Percentiles rank a stretch among this genome's conserved stretches.
Evolutionary conservation across 2,329 filamentous ascomycete species (phyloP).

Genomic region (Colletotrichum falcatum): DNA sequence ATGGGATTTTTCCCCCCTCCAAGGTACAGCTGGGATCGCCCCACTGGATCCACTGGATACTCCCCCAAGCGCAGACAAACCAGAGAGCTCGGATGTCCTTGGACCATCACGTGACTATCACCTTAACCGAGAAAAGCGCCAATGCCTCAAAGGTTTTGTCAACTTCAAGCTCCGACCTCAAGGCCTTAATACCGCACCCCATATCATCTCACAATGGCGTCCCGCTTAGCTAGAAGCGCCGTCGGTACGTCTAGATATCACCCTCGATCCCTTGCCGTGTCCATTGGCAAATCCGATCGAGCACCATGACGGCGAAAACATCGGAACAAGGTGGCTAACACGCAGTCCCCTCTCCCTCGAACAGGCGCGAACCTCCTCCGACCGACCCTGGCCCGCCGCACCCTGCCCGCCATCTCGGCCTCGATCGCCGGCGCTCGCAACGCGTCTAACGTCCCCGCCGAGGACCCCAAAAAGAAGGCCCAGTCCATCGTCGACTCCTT

Average conservation of each 20-base stretch:
- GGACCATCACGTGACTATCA: constrained; percentile 51
- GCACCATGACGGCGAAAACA: constrained; percentile 14
- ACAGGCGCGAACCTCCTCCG: constrained; percentile 92
- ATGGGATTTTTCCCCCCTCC: constrained; percentile 26
- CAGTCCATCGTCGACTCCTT: constrained; percentile 94
- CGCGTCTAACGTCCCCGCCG: constrained; percentile 81
- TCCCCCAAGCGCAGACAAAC: constrained; percentile 27
- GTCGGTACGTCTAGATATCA: constrained; percentile 76
- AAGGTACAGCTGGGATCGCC: constrained; percentile 5
- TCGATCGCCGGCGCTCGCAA: constrained; percentile 75
- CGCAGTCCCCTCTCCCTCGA: constrained; percentile 44
- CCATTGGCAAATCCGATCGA: constrained; percentile 52
- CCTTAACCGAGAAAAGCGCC: constrained; percentile 54
- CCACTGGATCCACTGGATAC: constrained; percentile 9
- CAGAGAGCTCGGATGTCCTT: not conserved
- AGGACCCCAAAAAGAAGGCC: constrained; percentile 96
- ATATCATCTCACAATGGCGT: constrained; percentile 88
- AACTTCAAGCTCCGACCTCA: constrained; percentile 57
- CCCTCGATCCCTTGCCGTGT: constrained; percentile 42
- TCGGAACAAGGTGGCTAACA: constrained; percentile 37
- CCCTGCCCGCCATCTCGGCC: constrained; percentile 79
- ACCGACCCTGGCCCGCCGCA: constrained; percentile 80
- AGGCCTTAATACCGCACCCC: constrained; percentile 62
- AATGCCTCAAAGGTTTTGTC: constrained; percentile 61
- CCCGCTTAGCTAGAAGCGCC: constrained; percentile 94